These are phyloP conservation scores for Lasiodiplodia sp. DNA, from an alignment of 2,329 filamentous ascomycete genomes.

Conservation along the genomic window DNA sequence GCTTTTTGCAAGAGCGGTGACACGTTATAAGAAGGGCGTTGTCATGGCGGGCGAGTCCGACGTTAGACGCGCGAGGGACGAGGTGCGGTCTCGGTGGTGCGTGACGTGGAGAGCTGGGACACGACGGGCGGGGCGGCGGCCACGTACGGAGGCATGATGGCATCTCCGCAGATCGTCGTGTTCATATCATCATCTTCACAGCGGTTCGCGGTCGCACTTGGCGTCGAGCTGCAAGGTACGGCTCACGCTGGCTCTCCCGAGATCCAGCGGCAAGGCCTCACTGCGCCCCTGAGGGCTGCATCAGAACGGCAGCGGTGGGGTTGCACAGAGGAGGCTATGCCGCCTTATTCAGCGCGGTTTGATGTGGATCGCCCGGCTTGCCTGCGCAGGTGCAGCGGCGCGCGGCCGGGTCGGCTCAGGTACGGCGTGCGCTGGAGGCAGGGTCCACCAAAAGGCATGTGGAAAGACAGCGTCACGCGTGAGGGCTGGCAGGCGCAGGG, in stretches of 20 bases:
- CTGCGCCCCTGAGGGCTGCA: constrained; percentile 20
- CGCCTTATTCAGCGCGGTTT: constrained; percentile 23
- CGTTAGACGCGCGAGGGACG: constrained; percentile 13
- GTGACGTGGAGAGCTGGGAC: constrained; percentile 21
- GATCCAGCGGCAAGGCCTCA: constrained; percentile 23
- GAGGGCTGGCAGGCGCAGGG: not conserved
- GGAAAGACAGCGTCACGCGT: constrained; percentile 15
- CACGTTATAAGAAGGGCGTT: constrained; percentile 6
- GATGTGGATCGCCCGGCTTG: constrained; percentile 22
- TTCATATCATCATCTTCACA: constrained; percentile 23
- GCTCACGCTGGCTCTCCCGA: constrained; percentile 18
- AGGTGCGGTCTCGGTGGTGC: not conserved
- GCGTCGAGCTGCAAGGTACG: constrained; percentile 27
- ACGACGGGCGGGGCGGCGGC: constrained; percentile 1
- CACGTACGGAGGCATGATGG: not conserved
- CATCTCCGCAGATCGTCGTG: constrained; percentile 21
- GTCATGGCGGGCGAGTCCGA: constrained; percentile 14
- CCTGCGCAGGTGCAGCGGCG: constrained; percentile 16
- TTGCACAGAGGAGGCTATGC: constrained; percentile 26
- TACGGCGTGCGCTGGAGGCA: constrained; percentile 12
- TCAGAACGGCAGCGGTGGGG: constrained; percentile 10
- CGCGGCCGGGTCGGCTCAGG: not conserved
- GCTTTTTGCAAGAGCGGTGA: constrained; percentile 1
- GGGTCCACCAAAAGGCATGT: constrained; percentile 13
- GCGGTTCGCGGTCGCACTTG: constrained; percentile 18